Evolutionary conservation across 441 rosid genomes (phyloP), one percentile per base, ranked within the genome.

Genomic region (Codiaeum variegatum): DNA sequence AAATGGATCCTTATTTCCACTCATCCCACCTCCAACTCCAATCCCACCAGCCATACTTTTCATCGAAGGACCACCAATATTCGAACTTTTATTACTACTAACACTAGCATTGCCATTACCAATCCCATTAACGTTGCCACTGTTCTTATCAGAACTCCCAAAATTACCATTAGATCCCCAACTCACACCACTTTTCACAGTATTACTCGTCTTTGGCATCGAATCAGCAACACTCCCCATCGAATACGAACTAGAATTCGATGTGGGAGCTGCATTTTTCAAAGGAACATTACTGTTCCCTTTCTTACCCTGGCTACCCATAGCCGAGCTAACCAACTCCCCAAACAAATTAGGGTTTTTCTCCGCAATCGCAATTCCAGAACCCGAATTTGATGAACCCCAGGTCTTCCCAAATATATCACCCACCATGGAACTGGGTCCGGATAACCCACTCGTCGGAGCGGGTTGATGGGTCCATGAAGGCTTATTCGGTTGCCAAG

Each of bases 351-450:
- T 85, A 0, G 97, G 90, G 58, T 82, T 87, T 81, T 90, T 92
- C 28, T 85, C 85, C 19, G 73, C 91, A 60, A 88, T 78, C 78
- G 96, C 97, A 51, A 88, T 76, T 67, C 91, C 89, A 38, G 85
- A 77, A 54, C 79, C 77, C 0, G 94, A 77, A 31, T 82, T 79
- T 19, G 87, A 55, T n/a, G 97, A 82, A 11, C 77, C 63, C 99
- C 97, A 94, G 69, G 86, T 91, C 86, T 87, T 94, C 31, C 98
- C 98, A 60, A 66, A 86, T 61, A 94, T 94, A 82, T 94, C 98
- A 0, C 97, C 98, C 26, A 82, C 93, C 97, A 92, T 92, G 3
- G 97, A 87, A 73, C 77, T 71, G 38, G 92, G 94, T 18, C 89
- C 90, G 36, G 70, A 80, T 1, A 89, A 36, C 66, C 78, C 91